Conservation (phyloP, 2,329 filamentous ascomycete genomes). For the Paraconiothyrium sp. region DNA sequence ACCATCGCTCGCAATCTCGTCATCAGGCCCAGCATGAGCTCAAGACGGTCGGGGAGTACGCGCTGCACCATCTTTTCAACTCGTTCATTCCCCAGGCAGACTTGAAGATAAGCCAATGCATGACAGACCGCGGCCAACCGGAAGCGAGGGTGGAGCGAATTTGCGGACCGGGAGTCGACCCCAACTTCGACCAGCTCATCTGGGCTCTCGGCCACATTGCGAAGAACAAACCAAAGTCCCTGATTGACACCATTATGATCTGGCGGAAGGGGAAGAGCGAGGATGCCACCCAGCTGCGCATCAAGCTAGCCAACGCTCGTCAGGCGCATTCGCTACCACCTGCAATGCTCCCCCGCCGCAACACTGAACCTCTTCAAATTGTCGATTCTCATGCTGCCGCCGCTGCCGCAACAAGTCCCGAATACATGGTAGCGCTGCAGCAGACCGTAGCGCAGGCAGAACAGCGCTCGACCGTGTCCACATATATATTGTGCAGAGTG, state of each 20-base stretch:
- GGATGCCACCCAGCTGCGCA: constrained; percentile 64
- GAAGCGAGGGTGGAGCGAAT: constrained; percentile 88
- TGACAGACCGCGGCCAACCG: constrained; percentile 79
- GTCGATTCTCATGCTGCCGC: constrained; percentile 34
- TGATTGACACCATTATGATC: constrained; percentile 97
- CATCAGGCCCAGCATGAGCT: constrained; percentile 75
- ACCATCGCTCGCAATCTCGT: constrained; percentile 74
- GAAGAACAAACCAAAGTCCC: constrained; percentile 88
- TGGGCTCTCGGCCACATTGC: constrained; percentile 93
- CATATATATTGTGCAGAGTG: constrained; percentile 93
- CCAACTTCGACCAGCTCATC: constrained; percentile 92
- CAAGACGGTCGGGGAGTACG: constrained; percentile 97
- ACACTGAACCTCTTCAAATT: constrained; percentile 46
- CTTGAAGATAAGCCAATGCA: constrained; percentile 90
- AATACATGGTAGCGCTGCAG: constrained; percentile 61
- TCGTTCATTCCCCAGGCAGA: constrained; percentile 98
- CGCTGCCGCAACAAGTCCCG: constrained; percentile 39
- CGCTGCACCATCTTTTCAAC: constrained; percentile 94
- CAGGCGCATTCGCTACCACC: constrained; percentile 37
- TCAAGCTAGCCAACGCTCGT: constrained; percentile 44
- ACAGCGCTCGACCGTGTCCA: constrained; percentile 90
- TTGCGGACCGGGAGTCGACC: constrained; percentile 88
- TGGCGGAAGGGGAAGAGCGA: constrained; percentile 98
- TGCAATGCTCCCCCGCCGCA: constrained; percentile 45
- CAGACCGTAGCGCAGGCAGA: constrained; percentile 83